A percentile compares a stretch with the other conserved stretches of the same genome.
Conservation (phyloP, 1,284 basidiomycete genomes). For the Naganishia liquefaciens region DNA sequence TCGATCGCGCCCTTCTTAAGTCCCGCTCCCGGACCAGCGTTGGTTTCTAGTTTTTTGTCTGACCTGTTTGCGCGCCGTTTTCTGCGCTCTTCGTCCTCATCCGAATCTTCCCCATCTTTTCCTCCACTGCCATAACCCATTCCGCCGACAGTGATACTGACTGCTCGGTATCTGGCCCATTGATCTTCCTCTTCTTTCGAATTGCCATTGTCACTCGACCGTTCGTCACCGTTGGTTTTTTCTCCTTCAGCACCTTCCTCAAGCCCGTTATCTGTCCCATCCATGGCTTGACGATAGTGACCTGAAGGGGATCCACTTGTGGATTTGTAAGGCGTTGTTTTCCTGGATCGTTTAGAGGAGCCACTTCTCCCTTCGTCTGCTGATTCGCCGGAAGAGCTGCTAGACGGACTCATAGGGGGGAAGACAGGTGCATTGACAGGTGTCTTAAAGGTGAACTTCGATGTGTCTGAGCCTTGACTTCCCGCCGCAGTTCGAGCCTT, state of each 20-base stretch:
- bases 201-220: neutral
- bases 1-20: neutral
- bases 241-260: conserved; percentile 17
- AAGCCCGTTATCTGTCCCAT: conserved; percentile 6
- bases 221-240: conserved; percentile 22
- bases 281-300: neutral
- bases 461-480: neutral
- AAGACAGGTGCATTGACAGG: conserved; percentile 20
- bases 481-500: neutral
- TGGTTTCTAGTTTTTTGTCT: conserved; percentile 30
- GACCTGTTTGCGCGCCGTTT: conserved; percentile 7
- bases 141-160: conserved; percentile 34
- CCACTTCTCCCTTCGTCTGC: conserved; percentile 20
- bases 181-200: conserved; percentile 5
- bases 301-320: conserved; percentile 12
- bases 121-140: conserved; percentile 30
- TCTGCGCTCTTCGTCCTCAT: conserved; percentile 32
- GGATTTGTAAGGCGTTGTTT: neutral
- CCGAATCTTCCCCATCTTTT: conserved; percentile 21
- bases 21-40: neutral
- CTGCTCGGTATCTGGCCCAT: conserved; percentile 25
- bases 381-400: conserved; percentile 28
- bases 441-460: conserved; percentile 28
- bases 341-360: conserved; percentile 12
- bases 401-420: conserved; percentile 33